Conservation (phyloP, 768 basidiomycete species). For the Galerina sulciceps region DNA sequence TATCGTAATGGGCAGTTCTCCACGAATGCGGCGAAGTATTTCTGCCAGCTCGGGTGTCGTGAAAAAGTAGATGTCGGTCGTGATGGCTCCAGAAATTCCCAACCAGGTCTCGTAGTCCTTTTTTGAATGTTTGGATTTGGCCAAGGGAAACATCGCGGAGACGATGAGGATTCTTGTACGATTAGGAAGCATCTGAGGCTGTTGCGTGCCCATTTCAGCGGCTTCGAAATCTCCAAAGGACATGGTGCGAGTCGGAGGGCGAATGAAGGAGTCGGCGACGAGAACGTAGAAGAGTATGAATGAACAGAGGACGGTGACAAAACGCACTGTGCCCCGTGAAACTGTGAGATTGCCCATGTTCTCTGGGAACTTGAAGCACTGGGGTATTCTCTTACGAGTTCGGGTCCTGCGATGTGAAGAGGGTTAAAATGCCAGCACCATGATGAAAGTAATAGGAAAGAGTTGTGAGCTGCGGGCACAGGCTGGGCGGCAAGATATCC, state of each 20-base stretch:
- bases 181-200: not conserved
- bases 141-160: constrained; percentile 56
- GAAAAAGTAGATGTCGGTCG: constrained; percentile 58
- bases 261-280: not conserved
- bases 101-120: constrained; percentile 51
- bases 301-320: not conserved
- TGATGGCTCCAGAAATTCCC: constrained; percentile 46
- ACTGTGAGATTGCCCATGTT: not conserved
- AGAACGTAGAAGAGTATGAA: not conserved
- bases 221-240: not conserved
- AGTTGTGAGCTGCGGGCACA: too few relatives aligned
- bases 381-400: too few relatives aligned
- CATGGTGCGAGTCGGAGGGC: not conserved
- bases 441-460: too few relatives aligned
- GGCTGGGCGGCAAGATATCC: too few relatives aligned
- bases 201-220: not conserved
- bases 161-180: constrained; percentile 45
- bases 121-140: constrained; percentile 51
- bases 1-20: constrained; percentile 40
- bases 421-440: too few relatives aligned
- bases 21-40: constrained; percentile 33
- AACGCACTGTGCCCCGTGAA: not conserved
- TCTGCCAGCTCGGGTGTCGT: constrained; percentile 43
- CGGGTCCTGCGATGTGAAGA: too few relatives aligned
- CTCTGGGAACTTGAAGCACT: too few relatives aligned